phyloP scores from a whole-genome alignment of 768 basidiomycete species.

The Candolleomyces eurysporus region DNA sequence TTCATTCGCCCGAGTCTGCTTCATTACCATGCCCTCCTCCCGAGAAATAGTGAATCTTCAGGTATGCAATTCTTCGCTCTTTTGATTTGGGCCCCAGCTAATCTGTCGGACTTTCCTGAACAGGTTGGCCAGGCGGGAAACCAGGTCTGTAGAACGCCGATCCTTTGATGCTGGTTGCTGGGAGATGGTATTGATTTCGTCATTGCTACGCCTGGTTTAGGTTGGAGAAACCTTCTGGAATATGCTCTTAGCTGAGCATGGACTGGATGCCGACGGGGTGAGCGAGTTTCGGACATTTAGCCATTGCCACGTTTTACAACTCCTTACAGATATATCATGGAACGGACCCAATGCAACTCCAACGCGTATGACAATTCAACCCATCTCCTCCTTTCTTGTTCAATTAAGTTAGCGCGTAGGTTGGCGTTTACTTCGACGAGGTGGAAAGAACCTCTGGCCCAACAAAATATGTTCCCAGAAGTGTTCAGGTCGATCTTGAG shows the following conservation, averaged over 20 bases:
- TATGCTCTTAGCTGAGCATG: slow-evolving; percentile 84
- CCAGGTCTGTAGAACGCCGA: slow-evolving; percentile 27
- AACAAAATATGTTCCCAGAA: slow-evolving; percentile 85
- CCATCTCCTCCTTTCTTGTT: not conserved
- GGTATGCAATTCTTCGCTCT: slow-evolving; percentile 32
- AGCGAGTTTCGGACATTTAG: slow-evolving; percentile 15
- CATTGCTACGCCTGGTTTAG: slow-evolving; percentile 21
- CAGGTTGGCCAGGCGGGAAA: slow-evolving; percentile 74
- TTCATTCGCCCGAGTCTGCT: not conserved
- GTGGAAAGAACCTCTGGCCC: slow-evolving; percentile 43
- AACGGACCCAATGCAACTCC: slow-evolving; percentile 70
- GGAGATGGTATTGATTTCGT: slow-evolving; percentile 7
- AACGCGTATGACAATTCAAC: slow-evolving; percentile 29
- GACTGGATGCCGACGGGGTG: slow-evolving; percentile 71
- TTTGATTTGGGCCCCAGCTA: not conserved
- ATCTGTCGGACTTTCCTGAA: slow-evolving; percentile 2
- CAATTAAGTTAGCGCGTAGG: slow-evolving; percentile 36
- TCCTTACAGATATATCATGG: slow-evolving; percentile 61
- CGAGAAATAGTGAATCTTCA: slow-evolving; percentile 86
- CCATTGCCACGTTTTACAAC: slow-evolving; percentile 2
- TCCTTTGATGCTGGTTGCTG: slow-evolving; percentile 2
- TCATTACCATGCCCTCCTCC: slow-evolving; percentile 45
- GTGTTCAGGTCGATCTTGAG: slow-evolving; percentile 89
- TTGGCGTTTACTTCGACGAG: slow-evolving; percentile 81
- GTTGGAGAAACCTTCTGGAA: slow-evolving; percentile 89